Base-by-base conservation (phyloP, 1,284 basidiomycete species). In the Fistulinella staudtii region DNA sequence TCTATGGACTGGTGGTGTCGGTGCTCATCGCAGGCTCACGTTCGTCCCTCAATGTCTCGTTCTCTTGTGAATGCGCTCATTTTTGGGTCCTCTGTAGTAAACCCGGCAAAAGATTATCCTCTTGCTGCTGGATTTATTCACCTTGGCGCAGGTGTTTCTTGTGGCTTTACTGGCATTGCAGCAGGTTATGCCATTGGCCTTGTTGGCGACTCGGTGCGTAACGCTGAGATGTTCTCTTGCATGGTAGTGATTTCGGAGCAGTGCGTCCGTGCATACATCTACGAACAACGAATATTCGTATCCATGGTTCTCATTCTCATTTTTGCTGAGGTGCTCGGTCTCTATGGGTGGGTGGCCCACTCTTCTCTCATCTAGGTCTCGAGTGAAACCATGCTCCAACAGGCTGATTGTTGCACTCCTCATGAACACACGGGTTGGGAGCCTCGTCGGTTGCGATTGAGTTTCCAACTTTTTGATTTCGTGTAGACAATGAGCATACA, bases 111-210 rank as follows among this genome's bases (percentile, higher is more conserved):
- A 25, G 70, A 79, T 52, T 88, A 82, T 59, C 79, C 87, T 23
- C 76, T 92, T 36, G 92, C 85, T 60, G 79, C 84, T 14, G 95
- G 96, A 31, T 96, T 96, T 67, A 79, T 96, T 36, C 95, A 99
- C 66, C 82, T 99, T 22, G 93, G 88, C 9, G 96, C 95, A 10
- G 95, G 96, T 22, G 73, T 98, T 24, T 83, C 92, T 6, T 94
- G 92, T 62, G 94, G 94, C 14, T 70, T 92, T 53, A 93, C 95
- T 11, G 95, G 95, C 47, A 69, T 99, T 36, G 89, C 93, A n/a
- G 95, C 95, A 3, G 95, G 95, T 7, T 95, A 93, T 63, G 93
- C 95, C n/a, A 95, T 99, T 63, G 95, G 95, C 24, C 82, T 88
- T 50, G 92, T 98, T 21, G 95, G 94, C 45, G 95, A 99, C 63